Evolutionary conservation across 2,329 filamentous ascomycete genomes (phyloP).

Genomic region (Fusarium oxysporum): DNA sequence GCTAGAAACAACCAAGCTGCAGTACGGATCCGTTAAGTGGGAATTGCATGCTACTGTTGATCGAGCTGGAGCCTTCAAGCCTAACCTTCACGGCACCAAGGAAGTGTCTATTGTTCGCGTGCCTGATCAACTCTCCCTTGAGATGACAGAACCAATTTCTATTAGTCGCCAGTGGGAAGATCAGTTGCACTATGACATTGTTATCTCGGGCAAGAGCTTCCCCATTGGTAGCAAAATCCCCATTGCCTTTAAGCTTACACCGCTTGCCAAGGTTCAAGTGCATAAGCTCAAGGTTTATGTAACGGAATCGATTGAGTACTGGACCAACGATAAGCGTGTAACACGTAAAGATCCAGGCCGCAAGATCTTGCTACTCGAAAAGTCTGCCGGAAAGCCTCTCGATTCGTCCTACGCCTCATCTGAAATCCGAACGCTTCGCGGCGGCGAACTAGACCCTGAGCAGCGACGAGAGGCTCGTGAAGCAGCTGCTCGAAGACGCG

Average conservation of each 20-base stretch:
- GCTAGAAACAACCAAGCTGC: conserved; percentile 88
- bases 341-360: conserved; percentile 85
- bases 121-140: conserved; percentile 86
- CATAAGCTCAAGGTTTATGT: conserved; percentile 93
- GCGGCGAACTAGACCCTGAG: conserved; percentile 76
- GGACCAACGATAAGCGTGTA: conserved; percentile 85
- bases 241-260: conserved; percentile 93
- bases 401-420: conserved; percentile 80
- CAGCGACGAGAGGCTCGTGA: conserved; percentile 62
- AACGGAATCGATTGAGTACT: conserved; percentile 92
- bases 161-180: conserved; percentile 96
- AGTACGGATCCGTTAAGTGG: conserved; percentile 88
- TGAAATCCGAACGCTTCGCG: conserved; percentile 79
- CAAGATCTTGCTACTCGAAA: conserved; percentile 90
- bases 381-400: conserved; percentile 81
- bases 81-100: conserved; percentile 84
- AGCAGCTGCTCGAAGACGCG: conserved; percentile 62
- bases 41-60: conserved; percentile 88
- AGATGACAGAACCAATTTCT: conserved; percentile 92
- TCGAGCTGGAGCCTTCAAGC: conserved; percentile 88
- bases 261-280: conserved; percentile 91
- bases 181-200: conserved; percentile 93
- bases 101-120: conserved; percentile 87
- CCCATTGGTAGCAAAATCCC: conserved; percentile 88
- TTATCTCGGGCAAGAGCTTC: conserved; percentile 96